These are phyloP conservation scores for Diaporthe citri DNA, from an alignment of 2,329 filamentous ascomycete genomes.

Conservation along the genomic window DNA sequence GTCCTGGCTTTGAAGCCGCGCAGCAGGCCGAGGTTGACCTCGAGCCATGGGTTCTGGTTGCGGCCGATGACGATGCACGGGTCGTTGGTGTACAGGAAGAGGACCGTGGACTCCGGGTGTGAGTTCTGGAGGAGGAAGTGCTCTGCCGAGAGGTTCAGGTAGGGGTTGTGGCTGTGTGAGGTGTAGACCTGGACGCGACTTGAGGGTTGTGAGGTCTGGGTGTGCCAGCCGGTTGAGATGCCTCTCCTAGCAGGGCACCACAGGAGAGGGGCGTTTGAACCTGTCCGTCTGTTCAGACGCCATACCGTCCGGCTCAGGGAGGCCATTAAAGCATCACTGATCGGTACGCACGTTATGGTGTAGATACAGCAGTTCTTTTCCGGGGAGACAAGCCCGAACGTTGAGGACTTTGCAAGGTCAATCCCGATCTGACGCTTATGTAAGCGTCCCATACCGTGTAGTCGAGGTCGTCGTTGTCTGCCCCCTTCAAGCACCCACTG, in stretches of 20 bases:
- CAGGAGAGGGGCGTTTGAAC: not conserved
- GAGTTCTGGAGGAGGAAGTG: slow-evolving; percentile 86
- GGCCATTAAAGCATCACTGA: slow-evolving; percentile 23
- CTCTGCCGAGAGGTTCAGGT: slow-evolving; percentile 93
- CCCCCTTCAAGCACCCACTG: not conserved
- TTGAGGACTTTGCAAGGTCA: slow-evolving; percentile 17
- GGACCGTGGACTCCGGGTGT: slow-evolving; percentile 77
- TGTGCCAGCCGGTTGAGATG: slow-evolving; percentile 32
- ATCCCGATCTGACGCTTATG: slow-evolving; percentile 16
- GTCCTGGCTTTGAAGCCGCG: slow-evolving; percentile 44
- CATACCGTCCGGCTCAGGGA: slow-evolving; percentile 31
- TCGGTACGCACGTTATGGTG: not conserved
- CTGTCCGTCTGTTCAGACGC: slow-evolving; percentile 5
- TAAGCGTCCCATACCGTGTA: not conserved
- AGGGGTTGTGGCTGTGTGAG: slow-evolving; percentile 79
- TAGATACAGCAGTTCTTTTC: not conserved
- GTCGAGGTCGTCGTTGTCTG: not conserved
- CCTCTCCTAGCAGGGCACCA: not conserved
- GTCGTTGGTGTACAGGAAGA: slow-evolving; percentile 90
- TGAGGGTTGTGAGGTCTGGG: slow-evolving; percentile 52
- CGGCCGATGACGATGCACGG: slow-evolving; percentile 92
- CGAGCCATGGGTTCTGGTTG: slow-evolving; percentile 98
- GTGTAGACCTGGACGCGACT: slow-evolving; percentile 76
- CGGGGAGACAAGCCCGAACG: not conserved
- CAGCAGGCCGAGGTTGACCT: slow-evolving; percentile 81